phyloP scores from a whole-genome alignment of 2,329 filamentous ascomycete species.

The Didymella segeticola region DNA sequence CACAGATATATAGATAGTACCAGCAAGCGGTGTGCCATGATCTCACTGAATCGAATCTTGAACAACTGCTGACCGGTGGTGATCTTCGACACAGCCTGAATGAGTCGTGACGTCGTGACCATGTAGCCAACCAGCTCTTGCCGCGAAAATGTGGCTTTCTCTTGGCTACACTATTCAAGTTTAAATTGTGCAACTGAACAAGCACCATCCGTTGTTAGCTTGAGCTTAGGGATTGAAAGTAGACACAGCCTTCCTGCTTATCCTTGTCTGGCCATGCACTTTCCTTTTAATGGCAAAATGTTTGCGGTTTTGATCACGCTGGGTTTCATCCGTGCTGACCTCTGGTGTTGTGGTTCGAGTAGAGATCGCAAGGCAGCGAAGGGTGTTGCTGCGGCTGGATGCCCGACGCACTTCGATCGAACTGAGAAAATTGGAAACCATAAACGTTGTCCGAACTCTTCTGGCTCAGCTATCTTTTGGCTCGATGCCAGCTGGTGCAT shows the following conservation, averaged over 20 bases:
- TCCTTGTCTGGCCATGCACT: not conserved
- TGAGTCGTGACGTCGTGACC: slow-evolving; percentile 19
- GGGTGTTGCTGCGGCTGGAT: slow-evolving; percentile 15
- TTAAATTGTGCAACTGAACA: slow-evolving; percentile 4
- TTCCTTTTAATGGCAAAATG: not conserved
- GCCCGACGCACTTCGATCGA: slow-evolving; percentile 7
- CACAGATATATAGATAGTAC: not conserved
- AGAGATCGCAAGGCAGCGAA: not conserved
- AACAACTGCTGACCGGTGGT: slow-evolving; percentile 16
- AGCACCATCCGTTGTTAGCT: slow-evolving; percentile 7
- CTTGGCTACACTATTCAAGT: slow-evolving; percentile 24
- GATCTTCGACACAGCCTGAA: slow-evolving; percentile 29
- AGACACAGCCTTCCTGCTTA: slow-evolving; percentile 1
- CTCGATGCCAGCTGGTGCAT: not conserved
- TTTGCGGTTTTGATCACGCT: not conserved
- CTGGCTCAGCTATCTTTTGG: not conserved
- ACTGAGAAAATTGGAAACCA: not conserved
- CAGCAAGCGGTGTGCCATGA: slow-evolving; percentile 8
- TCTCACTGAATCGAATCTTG: slow-evolving; percentile 12
- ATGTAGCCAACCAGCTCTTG: slow-evolving; percentile 18
- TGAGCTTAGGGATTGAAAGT: slow-evolving; percentile 1
- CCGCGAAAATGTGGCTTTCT: slow-evolving; percentile 21
- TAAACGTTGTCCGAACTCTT: not conserved
- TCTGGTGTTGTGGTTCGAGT: not conserved
- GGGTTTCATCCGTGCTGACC: not conserved